Evolutionary conservation across 2,329 filamentous ascomycete genomes (phyloP).

Genomic region (Lecanicillium sp.): DNA sequence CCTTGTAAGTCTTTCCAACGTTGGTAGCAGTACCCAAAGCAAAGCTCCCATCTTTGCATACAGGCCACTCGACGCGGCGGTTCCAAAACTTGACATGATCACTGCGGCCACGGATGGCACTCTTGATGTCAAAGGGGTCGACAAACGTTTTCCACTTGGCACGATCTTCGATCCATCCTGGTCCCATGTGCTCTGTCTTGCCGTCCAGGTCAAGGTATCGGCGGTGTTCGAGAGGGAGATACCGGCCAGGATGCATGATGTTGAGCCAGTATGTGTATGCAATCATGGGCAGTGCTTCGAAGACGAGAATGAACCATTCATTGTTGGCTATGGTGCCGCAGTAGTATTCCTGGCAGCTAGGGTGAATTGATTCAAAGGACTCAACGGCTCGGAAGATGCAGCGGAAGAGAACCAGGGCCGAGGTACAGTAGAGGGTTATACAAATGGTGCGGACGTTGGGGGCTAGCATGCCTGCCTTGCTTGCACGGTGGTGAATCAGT

Average conservation of each 20-base stretch:
- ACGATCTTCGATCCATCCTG: slow-evolving; percentile 17
- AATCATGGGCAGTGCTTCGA: slow-evolving; percentile 35
- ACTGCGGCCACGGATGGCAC: no score
- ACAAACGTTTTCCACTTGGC: slow-evolving; percentile 11
- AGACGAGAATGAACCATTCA: slow-evolving; percentile 38
- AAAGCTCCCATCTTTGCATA: no score
- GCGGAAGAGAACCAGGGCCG: slow-evolving; percentile 15
- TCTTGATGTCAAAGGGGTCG: slow-evolving; percentile 15
- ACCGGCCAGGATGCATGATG: slow-evolving; percentile 31
- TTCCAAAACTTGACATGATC: no score
- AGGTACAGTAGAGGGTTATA: slow-evolving; percentile 18
- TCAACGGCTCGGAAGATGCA: slow-evolving; percentile 18
- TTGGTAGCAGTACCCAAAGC: no score
- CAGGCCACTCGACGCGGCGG: no score
- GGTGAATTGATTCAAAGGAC: slow-evolving; percentile 13
- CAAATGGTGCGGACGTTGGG: slow-evolving; percentile 15
- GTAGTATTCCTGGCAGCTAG: slow-evolving; percentile 10
- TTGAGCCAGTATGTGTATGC: slow-evolving; percentile 35
- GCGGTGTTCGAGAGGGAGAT: slow-evolving; percentile 27
- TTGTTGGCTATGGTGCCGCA: slow-evolving; percentile 25
- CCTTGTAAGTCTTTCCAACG: no score
- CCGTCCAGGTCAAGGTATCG: slow-evolving; percentile 33
- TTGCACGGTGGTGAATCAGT: slow-evolving; percentile 13
- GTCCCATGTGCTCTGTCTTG: slow-evolving; percentile 21
- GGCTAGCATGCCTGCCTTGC: slow-evolving; percentile 14